Evolutionary conservation across 2,329 filamentous ascomycete species (phyloP), one percentile per base, ranked within the genome.

Genomic region (Xylaria digitata): DNA sequence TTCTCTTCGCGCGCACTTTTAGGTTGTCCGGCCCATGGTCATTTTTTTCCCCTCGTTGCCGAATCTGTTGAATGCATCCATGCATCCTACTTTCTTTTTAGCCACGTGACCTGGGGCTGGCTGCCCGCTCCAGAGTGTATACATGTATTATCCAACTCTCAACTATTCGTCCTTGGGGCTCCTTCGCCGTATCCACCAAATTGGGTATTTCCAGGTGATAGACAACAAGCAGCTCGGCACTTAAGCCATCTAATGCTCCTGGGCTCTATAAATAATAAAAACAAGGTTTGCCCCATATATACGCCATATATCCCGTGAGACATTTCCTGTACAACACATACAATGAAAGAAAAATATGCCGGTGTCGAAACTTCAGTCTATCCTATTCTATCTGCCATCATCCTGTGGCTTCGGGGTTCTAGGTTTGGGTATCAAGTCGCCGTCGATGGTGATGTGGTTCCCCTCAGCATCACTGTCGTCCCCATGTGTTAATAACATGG

Each of bases 401-500:
- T 69, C 73, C 17, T 63, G 70, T 4, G 70, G 66, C 30, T 42
- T 73, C 1, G 74, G 70, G 7, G 71, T 70, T 17, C 76, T 74
- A 6, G 78, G 72, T 45, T 77, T 79, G 4, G 81, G 76, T 58
- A 82, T 75, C 34, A 79, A 73, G 60, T 83, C 80, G 4, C 80
- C 81, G 40, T 83, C 80, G 1, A 78, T 75, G 1, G 80, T 80
- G 43, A 82, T 75, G 1, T 81, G 70, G 9, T 78, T 76, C 19
- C 77, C 78, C 21, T 81, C 79, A 13, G 73, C 73, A 46, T 81
- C 81, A 43, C 76, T 75, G 0, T 70, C 65, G n/a, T 73, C 72
- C 55, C 78, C 80, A 32, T 80, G 78, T 13, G 78, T 78, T 46
- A 87, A 76, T 32, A 87, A 76, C 0, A 82, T 83, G 1, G 80